phyloP scores from a whole-genome alignment of 768 basidiomycete species.

The Suillus plorans region DNA sequence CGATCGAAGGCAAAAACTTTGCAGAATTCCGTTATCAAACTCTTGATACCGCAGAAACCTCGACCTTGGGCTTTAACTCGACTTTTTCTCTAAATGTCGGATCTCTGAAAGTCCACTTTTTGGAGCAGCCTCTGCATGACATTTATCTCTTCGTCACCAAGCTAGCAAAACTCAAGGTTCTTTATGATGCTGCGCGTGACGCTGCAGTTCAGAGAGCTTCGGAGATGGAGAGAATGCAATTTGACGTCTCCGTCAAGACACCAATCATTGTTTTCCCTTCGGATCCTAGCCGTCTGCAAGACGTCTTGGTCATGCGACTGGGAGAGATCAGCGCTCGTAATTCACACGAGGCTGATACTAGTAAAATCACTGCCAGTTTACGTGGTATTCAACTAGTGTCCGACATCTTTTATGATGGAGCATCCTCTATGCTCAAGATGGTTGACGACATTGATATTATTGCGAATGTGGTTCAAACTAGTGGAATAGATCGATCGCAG shows the following conservation, averaged over 20 bases:
- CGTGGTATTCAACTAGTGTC: conserved; percentile 84
- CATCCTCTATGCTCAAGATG: conserved; percentile 68
- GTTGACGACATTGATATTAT: conserved; percentile 86
- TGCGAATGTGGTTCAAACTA: conserved; percentile 65
- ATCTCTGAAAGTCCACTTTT: conserved; percentile 85
- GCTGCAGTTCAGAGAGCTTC: conserved; percentile 90
- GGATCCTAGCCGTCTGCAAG: conserved; percentile 55
- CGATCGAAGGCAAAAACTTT: conserved; percentile 92
- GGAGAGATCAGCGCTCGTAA: conserved; percentile 90
- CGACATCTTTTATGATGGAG: conserved; percentile 49
- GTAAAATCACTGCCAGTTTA: conserved; percentile 72
- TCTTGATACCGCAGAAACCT: conserved; percentile 69
- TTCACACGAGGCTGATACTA: conserved; percentile 52
- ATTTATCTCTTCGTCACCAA: conserved; percentile 82
- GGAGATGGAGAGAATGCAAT: conserved; percentile 94
- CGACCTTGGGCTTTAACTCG: conserved; percentile 80
- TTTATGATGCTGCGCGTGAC: conserved; percentile 93
- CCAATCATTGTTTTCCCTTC: conserved; percentile 91
- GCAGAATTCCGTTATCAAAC: conserved; percentile 95
- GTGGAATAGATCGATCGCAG: conserved; percentile 49
- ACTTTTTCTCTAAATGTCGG: conserved; percentile 80
- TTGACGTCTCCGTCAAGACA: conserved; percentile 85
- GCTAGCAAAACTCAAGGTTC: conserved; percentile 85
- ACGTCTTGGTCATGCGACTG: conserved; percentile 77
- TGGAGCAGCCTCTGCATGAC: conserved; percentile 88